Conservation (phyloP, 2,329 filamentous ascomycete genomes). For the Nakataea oryzae region DNA sequence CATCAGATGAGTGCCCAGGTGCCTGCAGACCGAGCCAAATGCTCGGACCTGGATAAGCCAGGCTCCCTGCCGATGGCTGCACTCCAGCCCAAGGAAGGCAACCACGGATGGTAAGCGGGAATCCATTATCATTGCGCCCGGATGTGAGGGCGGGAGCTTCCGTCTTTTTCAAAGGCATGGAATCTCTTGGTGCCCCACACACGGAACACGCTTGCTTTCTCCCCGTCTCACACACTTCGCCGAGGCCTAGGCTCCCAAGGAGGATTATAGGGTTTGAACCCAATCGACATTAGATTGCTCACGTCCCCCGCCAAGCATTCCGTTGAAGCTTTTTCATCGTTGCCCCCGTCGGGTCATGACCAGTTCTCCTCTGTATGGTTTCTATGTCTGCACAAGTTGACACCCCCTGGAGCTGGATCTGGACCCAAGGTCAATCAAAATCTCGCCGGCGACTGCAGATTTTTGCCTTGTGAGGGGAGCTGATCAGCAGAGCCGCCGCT, state of each 20-base stretch:
- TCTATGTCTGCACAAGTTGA: neutral
- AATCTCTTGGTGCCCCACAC: neutral
- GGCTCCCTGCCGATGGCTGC: no score
- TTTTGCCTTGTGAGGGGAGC: neutral
- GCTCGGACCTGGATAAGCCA: no score
- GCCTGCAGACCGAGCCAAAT: neutral
- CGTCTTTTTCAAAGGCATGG: neutral
- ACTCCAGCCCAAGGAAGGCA: no score
- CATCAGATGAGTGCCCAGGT: neutral
- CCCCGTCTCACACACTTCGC: neutral
- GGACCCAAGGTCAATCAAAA: neutral
- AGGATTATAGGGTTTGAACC: neutral
- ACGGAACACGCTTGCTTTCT: neutral
- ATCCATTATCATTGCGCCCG: neutral
- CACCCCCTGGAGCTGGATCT: neutral
- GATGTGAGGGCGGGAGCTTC: neutral
- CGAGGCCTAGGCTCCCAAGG: neutral
- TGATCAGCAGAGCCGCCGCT: neutral
- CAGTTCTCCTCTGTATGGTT: no score
- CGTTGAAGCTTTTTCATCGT: neutral
- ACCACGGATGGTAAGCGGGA: no score
- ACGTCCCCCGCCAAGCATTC: neutral
- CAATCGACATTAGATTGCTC: neutral
- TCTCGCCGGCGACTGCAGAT: neutral
- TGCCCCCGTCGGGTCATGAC: no score